These are phyloP conservation scores for Taiozyma sp. DNA, from an alignment of 1,139 yeast genomes.

Conservation along the genomic window DNA sequence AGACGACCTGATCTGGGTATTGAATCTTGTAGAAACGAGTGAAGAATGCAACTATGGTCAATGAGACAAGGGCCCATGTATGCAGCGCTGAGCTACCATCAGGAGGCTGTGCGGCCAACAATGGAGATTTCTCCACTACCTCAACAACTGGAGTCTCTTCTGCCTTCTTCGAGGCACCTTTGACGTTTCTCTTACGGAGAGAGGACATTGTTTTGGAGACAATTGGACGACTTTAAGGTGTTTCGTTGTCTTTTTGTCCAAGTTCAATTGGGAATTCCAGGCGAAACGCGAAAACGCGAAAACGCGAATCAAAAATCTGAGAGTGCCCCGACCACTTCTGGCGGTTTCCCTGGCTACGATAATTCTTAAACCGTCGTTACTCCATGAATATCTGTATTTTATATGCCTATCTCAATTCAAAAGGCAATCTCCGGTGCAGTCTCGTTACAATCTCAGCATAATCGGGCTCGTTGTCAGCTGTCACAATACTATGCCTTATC, in stretches of 20 bases:
- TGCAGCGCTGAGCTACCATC: slow-evolving; percentile 26
- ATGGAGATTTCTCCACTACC: not conserved
- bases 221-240: not conserved
- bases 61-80: slow-evolving; percentile 37
- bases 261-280: not conserved
- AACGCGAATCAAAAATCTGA: no score
- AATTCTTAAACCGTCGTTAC: no score
- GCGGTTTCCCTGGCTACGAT: not conserved
- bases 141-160: not conserved
- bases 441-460: slow-evolving; percentile 53
- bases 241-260: not conserved
- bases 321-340: not conserved
- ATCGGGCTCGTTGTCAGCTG: slow-evolving; percentile 57
- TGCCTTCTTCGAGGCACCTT: not conserved
- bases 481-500: slow-evolving; percentile 71
- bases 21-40: slow-evolving; percentile 70
- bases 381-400: not conserved
- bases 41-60: slow-evolving; percentile 63
- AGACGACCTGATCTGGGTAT: slow-evolving; percentile 84
- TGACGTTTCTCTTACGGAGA: slow-evolving; percentile 8
- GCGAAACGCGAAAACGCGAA: not conserved
- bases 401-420: slow-evolving; percentile 42
- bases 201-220: slow-evolving; percentile 1
- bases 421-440: slow-evolving; percentile 68
- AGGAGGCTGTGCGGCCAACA: not conserved